Evolutionary conservation across 305 asterid genomes (phyloP).

Genomic region (Euphrasia arctica): DNA sequence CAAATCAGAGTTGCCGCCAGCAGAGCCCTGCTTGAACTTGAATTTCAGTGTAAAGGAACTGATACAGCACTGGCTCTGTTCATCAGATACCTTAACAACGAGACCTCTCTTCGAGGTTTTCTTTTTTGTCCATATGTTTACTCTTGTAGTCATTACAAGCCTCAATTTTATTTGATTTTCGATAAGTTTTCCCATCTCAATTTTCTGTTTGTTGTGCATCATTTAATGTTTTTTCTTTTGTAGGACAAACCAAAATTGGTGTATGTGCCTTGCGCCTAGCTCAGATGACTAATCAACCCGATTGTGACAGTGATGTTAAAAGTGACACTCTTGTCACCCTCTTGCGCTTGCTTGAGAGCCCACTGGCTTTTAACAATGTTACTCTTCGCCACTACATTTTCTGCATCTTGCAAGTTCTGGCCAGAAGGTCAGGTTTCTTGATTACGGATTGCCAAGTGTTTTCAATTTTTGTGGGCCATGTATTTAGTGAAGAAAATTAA

Average conservation of each 20-base stretch:
- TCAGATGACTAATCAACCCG: constrained; percentile 60
- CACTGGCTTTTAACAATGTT: constrained; percentile 79
- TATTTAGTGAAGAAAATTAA: not conserved
- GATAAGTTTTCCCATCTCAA: not conserved
- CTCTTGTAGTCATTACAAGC: constrained; percentile 5
- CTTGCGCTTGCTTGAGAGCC: constrained; percentile 92
- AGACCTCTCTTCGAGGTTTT: constrained; percentile 84
- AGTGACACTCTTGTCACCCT: constrained; percentile 78
- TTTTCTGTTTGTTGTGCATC: constrained; percentile 28
- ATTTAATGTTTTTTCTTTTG: constrained; percentile 21
- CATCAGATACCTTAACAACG: constrained; percentile 64
- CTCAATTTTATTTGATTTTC: constrained; percentile 17
- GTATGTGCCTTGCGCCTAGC: constrained; percentile 83
- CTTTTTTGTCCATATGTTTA: constrained; percentile 13
- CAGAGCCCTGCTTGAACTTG: constrained; percentile 90
- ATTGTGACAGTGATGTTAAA: constrained; percentile 58
- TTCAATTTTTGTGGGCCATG: constrained; percentile 10
- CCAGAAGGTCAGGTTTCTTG: constrained; percentile 56
- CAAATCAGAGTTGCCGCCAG: constrained; percentile 78
- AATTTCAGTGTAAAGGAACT: constrained; percentile 73
- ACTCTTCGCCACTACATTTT: constrained; percentile 86
- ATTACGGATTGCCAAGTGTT: constrained; percentile 14
- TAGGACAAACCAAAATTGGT: constrained; percentile 90
- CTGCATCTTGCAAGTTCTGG: constrained; percentile 96
- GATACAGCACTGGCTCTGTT: constrained; percentile 76